These are phyloP conservation scores for Maudiozyma humilis DNA, from an alignment of 1,139 yeast species.

Conservation along the genomic window DNA sequence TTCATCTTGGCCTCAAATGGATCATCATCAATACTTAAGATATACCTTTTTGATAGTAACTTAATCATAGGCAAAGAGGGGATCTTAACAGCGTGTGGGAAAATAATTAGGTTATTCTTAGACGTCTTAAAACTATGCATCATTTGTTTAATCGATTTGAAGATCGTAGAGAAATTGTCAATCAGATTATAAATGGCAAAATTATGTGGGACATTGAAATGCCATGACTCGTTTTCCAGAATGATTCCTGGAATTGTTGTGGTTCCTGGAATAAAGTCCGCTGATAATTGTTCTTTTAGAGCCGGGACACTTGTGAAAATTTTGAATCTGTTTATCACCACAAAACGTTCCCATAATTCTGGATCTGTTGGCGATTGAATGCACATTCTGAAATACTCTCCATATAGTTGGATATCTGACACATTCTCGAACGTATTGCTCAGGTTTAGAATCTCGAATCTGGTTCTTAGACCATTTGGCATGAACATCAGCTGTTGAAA, in stretches of 20 bases:
- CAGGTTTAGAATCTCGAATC: conserved; percentile 37
- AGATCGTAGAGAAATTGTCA: conserved; percentile 50
- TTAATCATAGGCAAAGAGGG: conserved; percentile 43
- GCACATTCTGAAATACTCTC: conserved; percentile 41
- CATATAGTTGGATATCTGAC: conserved; percentile 16
- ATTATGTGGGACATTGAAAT: conserved; percentile 38
- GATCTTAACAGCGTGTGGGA: conserved; percentile 34
- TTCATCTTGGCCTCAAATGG: conserved; percentile 76
- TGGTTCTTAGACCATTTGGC: conserved; percentile 43
- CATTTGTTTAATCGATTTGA: conserved; percentile 50
- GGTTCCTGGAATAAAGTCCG: conserved; percentile 33
- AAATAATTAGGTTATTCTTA: conserved; percentile 32
- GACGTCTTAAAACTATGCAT: conserved; percentile 39
- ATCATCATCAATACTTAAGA: conserved; percentile 66
- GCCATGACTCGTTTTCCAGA: conserved; percentile 32
- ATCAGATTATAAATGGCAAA: conserved; percentile 54
- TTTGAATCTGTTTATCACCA: conserved; percentile 36
- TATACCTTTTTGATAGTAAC: conserved; percentile 38
- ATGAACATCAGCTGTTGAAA: conserved; percentile 31
- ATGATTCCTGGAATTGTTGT: conserved; percentile 39
- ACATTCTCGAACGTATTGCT: conserved; percentile 20
- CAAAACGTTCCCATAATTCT: conserved; percentile 44
- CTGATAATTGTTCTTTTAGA: conserved; percentile 26
- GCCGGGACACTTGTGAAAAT: conserved; percentile 20
- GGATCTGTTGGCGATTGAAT: conserved; percentile 46